Conservation (phyloP, 1,284 basidiomycete species). For the Phylloporus sp. region DNA sequence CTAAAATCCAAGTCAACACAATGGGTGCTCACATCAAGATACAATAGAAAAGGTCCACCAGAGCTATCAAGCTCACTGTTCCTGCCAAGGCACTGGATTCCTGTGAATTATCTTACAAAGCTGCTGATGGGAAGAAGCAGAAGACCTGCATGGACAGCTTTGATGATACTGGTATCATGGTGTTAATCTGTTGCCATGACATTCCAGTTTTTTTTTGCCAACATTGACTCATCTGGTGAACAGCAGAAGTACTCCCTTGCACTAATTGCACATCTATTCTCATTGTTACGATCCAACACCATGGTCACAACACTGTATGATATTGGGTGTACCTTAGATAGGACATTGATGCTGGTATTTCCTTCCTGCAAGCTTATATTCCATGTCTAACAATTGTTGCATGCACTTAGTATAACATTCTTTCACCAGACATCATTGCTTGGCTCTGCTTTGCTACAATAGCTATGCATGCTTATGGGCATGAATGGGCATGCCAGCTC, state of each 20-base stretch:
- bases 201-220: not conserved
- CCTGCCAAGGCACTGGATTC: not conserved
- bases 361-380: not conserved
- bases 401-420: not conserved
- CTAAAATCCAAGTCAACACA: not conserved
- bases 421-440: not conserved
- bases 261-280: not conserved
- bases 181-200: not conserved
- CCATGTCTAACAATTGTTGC: not conserved
- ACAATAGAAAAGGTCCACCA: not conserved
- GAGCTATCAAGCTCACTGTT: not conserved
- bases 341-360: not conserved
- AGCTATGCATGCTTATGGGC: not conserved
- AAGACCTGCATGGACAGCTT: not conserved
- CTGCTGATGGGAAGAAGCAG: not conserved
- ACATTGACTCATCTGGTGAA: not conserved
- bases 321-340: not conserved
- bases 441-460: not conserved
- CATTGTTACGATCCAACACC: not conserved
- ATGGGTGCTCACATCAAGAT: not conserved
- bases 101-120: not conserved
- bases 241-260: not conserved
- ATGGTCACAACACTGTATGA: not conserved
- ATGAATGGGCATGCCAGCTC: not conserved
- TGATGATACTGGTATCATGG: conserved; percentile 1